Conservation (phyloP, 1,139 yeast species). For the Candida albicans region DNA sequence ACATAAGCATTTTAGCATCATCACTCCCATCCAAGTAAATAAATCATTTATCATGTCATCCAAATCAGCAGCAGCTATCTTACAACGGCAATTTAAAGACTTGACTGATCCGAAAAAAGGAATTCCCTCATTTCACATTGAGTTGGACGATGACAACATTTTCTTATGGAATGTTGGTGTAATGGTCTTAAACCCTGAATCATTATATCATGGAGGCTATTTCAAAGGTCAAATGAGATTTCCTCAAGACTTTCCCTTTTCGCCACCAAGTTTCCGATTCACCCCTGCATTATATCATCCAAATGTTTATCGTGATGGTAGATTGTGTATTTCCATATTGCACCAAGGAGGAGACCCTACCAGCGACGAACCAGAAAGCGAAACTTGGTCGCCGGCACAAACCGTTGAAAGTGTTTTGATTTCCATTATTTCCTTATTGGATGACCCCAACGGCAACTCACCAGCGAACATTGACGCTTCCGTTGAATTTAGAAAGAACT, state of each 20-base stretch:
- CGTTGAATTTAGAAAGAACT: conserved; percentile 83
- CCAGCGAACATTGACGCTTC: conserved; percentile 98
- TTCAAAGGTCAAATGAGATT: conserved; percentile 92
- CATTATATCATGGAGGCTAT: conserved; percentile 94
- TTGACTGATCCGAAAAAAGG: conserved; percentile 91
- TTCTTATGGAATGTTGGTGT: conserved; percentile 93
- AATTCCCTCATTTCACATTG: conserved; percentile 88
- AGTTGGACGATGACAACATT: conserved; percentile 84
- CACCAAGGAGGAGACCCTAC: conserved; percentile 90
- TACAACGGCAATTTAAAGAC: conserved; percentile 92
- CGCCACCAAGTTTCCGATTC: conserved; percentile 90
- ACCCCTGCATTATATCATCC: conserved; percentile 97
- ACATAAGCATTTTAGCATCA: too few relatives aligned
- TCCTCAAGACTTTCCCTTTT: conserved; percentile 86
- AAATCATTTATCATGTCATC: conserved; percentile 35
- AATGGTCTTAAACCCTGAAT: conserved; percentile 86
- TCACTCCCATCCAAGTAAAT: too few relatives aligned
- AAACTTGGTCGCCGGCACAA: conserved; percentile 96
- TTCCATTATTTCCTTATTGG: conserved; percentile 83
- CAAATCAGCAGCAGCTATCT: conserved; percentile 68
- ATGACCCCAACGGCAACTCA: conserved; percentile 88
- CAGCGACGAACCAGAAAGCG: conserved; percentile 88
- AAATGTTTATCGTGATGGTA: conserved; percentile 89
- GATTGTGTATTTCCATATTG: conserved; percentile 86
- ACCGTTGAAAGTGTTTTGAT: conserved; percentile 89